Evolutionary conservation across 495 filamentous ascomycete species (phyloP).

Genomic region (Podospora conica): DNA sequence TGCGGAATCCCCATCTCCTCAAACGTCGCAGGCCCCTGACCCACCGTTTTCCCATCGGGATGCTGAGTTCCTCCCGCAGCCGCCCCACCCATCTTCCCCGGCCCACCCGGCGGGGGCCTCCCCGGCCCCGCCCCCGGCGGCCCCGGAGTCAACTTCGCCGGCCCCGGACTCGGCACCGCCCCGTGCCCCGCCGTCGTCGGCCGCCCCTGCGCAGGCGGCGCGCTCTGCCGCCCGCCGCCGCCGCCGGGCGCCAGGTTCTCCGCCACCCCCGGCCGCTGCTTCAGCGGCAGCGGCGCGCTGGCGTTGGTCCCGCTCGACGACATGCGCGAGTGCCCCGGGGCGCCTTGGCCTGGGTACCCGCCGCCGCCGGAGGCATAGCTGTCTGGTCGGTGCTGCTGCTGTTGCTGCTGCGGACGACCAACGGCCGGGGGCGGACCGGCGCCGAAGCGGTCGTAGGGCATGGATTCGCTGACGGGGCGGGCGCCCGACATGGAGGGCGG

Average conservation of each 20-base stretch:
- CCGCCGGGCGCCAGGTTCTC: constrained; percentile 18
- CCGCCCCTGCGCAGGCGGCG: constrained; percentile 25
- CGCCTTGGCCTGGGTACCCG: not conserved
- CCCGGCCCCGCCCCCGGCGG: constrained; percentile 15
- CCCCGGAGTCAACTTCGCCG: constrained; percentile 22
- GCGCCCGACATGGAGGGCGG: not conserved
- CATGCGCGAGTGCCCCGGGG: not conserved
- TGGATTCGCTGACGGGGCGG: constrained; percentile 25
- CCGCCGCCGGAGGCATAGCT: too few relatives aligned
- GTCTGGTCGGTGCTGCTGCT: not conserved
- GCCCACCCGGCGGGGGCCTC: not conserved
- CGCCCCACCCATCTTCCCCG: not conserved
- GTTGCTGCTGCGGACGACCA: constrained; percentile 1
- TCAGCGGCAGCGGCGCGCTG: constrained; percentile 11
- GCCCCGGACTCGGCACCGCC: constrained; percentile 27
- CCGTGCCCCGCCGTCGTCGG: not conserved
- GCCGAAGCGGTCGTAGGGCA: constrained; percentile 16
- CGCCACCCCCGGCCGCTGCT: constrained; percentile 19
- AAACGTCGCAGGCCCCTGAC: constrained; percentile 90
- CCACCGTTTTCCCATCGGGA: constrained; percentile 45
- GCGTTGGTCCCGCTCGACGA: not conserved
- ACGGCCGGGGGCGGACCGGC: constrained; percentile 12
- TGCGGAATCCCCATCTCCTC: constrained; percentile 94
- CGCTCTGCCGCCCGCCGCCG: constrained; percentile 25
- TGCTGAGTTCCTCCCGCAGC: constrained; percentile 1